Percentiles rank a stretch among this genome's conserved stretches.
Conservation (phyloP, 2,329 filamentous ascomycete species). For the Fusarium sp. region DNA sequence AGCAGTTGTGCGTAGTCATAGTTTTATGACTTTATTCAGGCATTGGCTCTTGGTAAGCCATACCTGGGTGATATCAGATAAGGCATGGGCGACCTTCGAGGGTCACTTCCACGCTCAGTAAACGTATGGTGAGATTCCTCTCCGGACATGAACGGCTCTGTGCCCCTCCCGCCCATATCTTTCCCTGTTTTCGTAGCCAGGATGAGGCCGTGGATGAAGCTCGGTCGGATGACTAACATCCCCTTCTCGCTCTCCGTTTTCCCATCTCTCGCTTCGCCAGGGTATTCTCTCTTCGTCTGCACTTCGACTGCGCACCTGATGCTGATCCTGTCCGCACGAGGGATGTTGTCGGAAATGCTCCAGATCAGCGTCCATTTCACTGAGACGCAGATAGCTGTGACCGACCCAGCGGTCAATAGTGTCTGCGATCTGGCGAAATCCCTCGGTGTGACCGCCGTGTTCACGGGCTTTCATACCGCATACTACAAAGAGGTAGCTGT, state of each 20-base stretch:
- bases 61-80: slow-evolving; percentile 18
- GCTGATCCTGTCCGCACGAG: slow-evolving; percentile 39
- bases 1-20: not conserved
- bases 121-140: slow-evolving; percentile 48
- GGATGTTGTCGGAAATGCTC: slow-evolving; percentile 59
- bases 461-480: slow-evolving; percentile 68
- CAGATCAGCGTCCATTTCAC: slow-evolving; percentile 71
- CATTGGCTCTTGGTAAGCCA: not conserved
- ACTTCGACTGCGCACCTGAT: slow-evolving; percentile 30
- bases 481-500: slow-evolving; percentile 72
- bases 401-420: slow-evolving; percentile 73
- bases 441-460: slow-evolving; percentile 69
- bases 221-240: slow-evolving; percentile 32
- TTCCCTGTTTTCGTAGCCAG: slow-evolving; percentile 47
- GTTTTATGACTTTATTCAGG: slow-evolving; percentile 9
- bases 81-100: slow-evolving; percentile 18
- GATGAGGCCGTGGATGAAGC: slow-evolving; percentile 30
- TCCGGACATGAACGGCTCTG: slow-evolving; percentile 40
- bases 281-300: slow-evolving; percentile 29
- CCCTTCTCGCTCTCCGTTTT: slow-evolving; percentile 23
- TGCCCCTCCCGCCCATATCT: slow-evolving; percentile 52
- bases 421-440: slow-evolving; percentile 68
- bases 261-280: slow-evolving; percentile 37
- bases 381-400: slow-evolving; percentile 63
- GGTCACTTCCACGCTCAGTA: slow-evolving; percentile 38